Evolutionary conservation across 176 grass and related monocot species (phyloP), one percentile per base, ranked within the genome.

Genomic region (Musa itinerans): DNA sequence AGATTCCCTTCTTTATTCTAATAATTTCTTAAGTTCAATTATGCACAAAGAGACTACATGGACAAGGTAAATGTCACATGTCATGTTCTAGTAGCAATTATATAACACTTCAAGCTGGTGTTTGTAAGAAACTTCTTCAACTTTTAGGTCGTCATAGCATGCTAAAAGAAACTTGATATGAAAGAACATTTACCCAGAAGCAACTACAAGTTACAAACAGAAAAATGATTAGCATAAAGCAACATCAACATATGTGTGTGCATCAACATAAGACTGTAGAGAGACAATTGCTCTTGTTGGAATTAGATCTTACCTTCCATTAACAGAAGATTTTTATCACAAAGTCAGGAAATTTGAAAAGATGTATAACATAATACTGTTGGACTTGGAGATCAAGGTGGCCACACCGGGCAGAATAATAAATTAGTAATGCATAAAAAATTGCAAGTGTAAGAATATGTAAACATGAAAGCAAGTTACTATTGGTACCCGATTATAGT

Each of bases 401-500:
- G 34, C 34, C 34, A 43, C 34, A 43, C 34, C 34, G 3, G 6
- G 34, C 34, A 43, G 34, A 43, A 43, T 43, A 6, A 43, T 43
- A 43, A 43, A 43, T 43, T 43, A 43, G 34, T 43, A 43, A 6
- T 43, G 34, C 34, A 43, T 43, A 43, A 43, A 43, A 14, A 14
- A 34, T 8, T 69, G 43, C 8, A 69, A 49, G 29, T 17, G 49
- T 19, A 21, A n/a, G 57, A 19, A 61, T 61, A 4, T 82, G 6
- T 34, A 62, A 52, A 84, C n/a, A 14, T 55, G 72, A 81, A 50
- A n/a, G 34, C 16, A 11, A 23, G 53, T 29, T 24, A 54, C 55
- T 63, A 26, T 29, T 68, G 72, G 56, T 85, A 98, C 94, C 94
- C 79, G 83, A 70, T 78, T 93, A 57, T 91, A 98, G 82, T 98